These are phyloP conservation scores for Flaveria sonorensis DNA, from an alignment of 129 eudicot species.

Conservation along the genomic window DNA sequence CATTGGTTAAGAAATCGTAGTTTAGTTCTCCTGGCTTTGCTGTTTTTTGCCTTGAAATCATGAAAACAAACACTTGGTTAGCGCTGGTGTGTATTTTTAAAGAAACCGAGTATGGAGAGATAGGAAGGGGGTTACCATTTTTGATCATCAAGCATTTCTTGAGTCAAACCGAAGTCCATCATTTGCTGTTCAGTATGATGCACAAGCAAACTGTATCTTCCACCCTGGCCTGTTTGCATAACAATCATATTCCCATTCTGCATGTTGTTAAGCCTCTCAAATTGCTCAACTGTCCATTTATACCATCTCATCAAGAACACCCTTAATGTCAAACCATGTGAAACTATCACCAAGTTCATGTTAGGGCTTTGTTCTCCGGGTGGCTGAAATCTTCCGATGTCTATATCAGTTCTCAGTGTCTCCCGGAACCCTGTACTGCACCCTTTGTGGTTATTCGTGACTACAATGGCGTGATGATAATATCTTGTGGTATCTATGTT, in stretches of 20 bases:
- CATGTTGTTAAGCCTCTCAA: slow-evolving; percentile 70
- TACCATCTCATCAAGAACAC: slow-evolving; percentile 92
- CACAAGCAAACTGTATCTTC: slow-evolving; percentile 77
- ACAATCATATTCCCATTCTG: slow-evolving; percentile 62
- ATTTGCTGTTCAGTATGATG: slow-evolving; percentile 68
- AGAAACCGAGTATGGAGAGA: neutral
- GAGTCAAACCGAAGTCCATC: slow-evolving; percentile 69
- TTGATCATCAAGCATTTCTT: slow-evolving; percentile 75
- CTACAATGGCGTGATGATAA: too few species aligned
- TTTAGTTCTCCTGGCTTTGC: slow-evolving; percentile 85
- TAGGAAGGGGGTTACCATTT: slow-evolving; percentile 49
- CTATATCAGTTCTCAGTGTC: slow-evolving; percentile 74
- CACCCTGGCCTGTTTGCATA: slow-evolving; percentile 85
- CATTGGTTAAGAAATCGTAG: slow-evolving; percentile 54
- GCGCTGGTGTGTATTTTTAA: neutral
- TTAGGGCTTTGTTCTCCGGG: slow-evolving; percentile 84
- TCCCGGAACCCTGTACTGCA: slow-evolving; percentile 70
- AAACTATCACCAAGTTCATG: slow-evolving; percentile 77
- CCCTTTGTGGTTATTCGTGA: neutral
- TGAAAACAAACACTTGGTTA: neutral
- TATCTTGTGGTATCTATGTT: neutral
- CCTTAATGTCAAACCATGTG: slow-evolving; percentile 72
- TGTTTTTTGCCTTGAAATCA: slow-evolving; percentile 53
- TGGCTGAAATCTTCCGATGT: slow-evolving; percentile 83
- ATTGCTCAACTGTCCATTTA: slow-evolving; percentile 88